A percentile compares a stretch with the other conserved stretches of the same genome.
phyloP scores from a whole-genome alignment of 352 stramenopile species.

The Globisporangium mamillatum region DNA sequence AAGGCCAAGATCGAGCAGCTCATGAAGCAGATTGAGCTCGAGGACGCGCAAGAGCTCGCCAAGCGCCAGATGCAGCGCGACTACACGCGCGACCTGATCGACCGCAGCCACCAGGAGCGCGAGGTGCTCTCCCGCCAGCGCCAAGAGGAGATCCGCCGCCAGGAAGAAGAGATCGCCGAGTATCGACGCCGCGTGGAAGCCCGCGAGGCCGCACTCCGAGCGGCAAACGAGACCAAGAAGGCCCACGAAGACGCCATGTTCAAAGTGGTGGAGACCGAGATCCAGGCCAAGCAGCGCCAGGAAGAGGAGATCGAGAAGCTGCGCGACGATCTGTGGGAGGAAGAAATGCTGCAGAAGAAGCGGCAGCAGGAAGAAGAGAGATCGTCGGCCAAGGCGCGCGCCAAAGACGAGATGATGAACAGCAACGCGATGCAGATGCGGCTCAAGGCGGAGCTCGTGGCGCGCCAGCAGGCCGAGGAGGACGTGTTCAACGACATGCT shows the following conservation, averaged over 20 bases:
- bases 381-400: conserved; percentile 52
- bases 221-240: conserved; percentile 72
- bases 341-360: conserved; percentile 84
- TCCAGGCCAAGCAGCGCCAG: conserved; percentile 69
- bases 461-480: conserved; percentile 57
- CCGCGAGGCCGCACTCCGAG: conserved; percentile 44
- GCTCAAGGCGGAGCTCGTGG: conserved; percentile 56
- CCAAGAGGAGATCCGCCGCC: conserved; percentile 27
- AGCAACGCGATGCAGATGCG: conserved; percentile 73
- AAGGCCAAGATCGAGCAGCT: conserved; percentile 84
- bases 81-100: conserved; percentile 55
- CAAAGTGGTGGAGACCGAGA: conserved; percentile 79
- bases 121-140: conserved; percentile 24
- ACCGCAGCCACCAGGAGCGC: conserved; percentile 43
- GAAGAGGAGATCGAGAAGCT: conserved; percentile 88
- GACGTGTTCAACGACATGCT: conserved; percentile 72
- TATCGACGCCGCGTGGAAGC: conserved; percentile 46
- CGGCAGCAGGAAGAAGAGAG: conserved; percentile 71
- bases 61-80: conserved; percentile 57
- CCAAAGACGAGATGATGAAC: conserved; percentile 85
- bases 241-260: conserved; percentile 69
- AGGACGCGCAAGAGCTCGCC: conserved; percentile 80
- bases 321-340: conserved; percentile 91
- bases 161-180: conserved; percentile 50
- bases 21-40: conserved; percentile 81